These are phyloP conservation scores for Leccinum solheimii DNA, from an alignment of 1,284 basidiomycete species.

Conservation along the genomic window DNA sequence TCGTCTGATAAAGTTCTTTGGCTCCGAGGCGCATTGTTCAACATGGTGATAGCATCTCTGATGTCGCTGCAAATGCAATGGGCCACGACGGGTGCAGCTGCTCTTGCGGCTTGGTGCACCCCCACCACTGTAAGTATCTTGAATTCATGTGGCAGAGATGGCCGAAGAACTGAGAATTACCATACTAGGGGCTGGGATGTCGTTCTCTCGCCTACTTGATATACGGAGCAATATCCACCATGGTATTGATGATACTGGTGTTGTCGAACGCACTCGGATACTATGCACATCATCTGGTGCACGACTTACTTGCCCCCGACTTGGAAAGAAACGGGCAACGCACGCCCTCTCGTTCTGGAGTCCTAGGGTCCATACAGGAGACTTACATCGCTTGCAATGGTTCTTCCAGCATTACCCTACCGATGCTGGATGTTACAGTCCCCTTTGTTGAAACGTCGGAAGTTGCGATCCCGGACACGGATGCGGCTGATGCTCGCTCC, in stretches of 20 bases:
- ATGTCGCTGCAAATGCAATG: conserved; percentile 40
- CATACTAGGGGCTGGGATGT: conserved; percentile 37
- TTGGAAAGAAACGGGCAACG: background rate
- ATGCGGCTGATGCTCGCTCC: background rate
- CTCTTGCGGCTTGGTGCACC: conserved; percentile 39
- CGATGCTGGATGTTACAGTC: background rate
- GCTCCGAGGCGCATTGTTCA: conserved; percentile 31
- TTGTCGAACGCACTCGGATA: conserved; percentile 39
- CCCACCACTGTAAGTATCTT: conserved; percentile 34
- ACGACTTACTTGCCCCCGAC: background rate
- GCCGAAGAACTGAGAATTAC: background rate
- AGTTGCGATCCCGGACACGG: background rate
- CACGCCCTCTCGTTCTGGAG: background rate
- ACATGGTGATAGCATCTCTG: conserved; percentile 38
- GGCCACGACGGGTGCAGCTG: conserved; percentile 39
- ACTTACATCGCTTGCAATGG: too few relatives aligned
- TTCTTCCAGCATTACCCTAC: background rate
- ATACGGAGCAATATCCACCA: conserved; percentile 40
- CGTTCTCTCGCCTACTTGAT: conserved; percentile 40
- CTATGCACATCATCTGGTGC: conserved; percentile 20
- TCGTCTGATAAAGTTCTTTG: conserved; percentile 16
- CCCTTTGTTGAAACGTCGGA: background rate
- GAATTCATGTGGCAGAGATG: background rate
- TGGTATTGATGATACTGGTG: conserved; percentile 40
- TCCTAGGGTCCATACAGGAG: background rate